Conservation (phyloP, 225 moss, liverwort and hornwort genomes). For the Sphagnum tenellum region DNA sequence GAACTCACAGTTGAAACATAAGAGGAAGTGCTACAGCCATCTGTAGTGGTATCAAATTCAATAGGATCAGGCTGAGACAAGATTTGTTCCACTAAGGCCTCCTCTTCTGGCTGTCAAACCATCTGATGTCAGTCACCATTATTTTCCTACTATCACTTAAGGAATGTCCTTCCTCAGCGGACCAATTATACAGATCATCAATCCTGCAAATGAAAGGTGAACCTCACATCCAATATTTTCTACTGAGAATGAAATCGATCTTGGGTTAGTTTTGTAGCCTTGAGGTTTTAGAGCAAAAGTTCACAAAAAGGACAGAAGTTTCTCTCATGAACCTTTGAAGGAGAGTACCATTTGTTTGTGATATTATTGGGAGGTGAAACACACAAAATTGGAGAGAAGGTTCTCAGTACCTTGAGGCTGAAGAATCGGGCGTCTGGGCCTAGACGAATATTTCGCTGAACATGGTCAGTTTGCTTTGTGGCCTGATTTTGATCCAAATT, state of each 20-base stretch:
- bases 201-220: too few species aligned
- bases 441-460: slow-evolving; percentile 29
- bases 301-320: too few species aligned
- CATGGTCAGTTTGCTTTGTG: slow-evolving; percentile 17
- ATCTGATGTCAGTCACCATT: not conserved
- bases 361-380: too few species aligned
- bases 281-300: too few species aligned
- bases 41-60: slow-evolving; percentile 4
- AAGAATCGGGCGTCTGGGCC: slow-evolving; percentile 27
- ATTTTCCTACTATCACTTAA: not conserved
- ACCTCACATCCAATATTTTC: not conserved
- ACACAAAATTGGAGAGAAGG: too few species aligned
- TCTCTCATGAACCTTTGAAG: too few species aligned
- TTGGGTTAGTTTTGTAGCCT: too few species aligned
- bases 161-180: not conserved
- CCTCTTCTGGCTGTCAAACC: slow-evolving; percentile 22
- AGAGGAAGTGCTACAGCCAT: slow-evolving; percentile 8
- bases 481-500: not conserved
- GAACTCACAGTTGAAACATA: slow-evolving; percentile 8
- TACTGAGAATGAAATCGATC: not conserved
- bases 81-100: slow-evolving; percentile 19
- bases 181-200: too few species aligned
- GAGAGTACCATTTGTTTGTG: too few species aligned
- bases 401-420: slow-evolving; percentile 18
- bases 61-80: not conserved